phyloP scores from a whole-genome alignment of 2,329 filamentous ascomycete genomes.

The Verticillium zaregamsianum region DNA sequence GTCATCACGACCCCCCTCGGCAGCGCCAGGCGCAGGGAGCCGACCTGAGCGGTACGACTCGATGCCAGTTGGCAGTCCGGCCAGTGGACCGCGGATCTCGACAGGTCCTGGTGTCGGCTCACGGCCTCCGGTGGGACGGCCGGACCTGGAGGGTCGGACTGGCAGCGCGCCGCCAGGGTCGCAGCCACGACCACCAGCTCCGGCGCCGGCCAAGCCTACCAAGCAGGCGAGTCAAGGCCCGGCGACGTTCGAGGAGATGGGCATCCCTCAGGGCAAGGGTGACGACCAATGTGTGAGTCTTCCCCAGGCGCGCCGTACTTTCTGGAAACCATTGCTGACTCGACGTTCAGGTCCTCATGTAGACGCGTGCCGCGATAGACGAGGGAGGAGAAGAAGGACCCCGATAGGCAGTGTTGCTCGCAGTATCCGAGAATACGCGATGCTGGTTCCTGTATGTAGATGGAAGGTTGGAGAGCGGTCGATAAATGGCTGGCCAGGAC shows the following conservation, averaged over 20 bases:
- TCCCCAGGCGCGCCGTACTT: background rate
- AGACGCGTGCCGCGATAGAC: background rate
- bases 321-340: background rate
- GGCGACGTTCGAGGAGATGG: constrained; percentile 98
- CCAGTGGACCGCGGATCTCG: background rate
- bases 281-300: constrained; percentile 85
- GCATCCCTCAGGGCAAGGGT: constrained; percentile 76
- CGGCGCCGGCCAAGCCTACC: constrained; percentile 29
- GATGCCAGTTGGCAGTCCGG: constrained; percentile 14
- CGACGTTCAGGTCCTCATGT: background rate
- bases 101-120: constrained; percentile 3
- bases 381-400: background rate
- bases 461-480: background rate
- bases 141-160: constrained; percentile 21
- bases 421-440: background rate
- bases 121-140: constrained; percentile 7
- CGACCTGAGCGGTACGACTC: constrained; percentile 29
- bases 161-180: constrained; percentile 32
- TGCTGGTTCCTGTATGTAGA: background rate
- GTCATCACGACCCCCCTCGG: constrained; percentile 21
- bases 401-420: background rate
- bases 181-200: constrained; percentile 16
- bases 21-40: constrained; percentile 22
- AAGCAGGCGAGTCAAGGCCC: constrained; percentile 65
- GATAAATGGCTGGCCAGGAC: background rate